Conservation (phyloP, 495 filamentous ascomycete species). For the Neohortaea acidophila region DNA sequence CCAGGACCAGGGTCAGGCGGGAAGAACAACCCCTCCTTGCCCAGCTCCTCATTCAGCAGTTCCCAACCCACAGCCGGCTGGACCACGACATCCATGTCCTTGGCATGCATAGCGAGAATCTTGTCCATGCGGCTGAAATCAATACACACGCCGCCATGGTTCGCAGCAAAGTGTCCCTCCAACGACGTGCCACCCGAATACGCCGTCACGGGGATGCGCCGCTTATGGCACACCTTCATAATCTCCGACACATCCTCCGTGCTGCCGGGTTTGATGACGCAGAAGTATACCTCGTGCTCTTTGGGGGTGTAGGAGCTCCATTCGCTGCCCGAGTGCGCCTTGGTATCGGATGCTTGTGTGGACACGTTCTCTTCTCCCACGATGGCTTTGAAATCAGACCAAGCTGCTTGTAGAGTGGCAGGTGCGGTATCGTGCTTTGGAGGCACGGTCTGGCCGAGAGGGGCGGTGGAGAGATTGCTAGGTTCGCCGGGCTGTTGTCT, state of each 20-base stretch:
- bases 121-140: slow-evolving; percentile 67
- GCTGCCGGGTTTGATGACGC: slow-evolving; percentile 22
- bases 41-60: slow-evolving; percentile 54
- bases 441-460: slow-evolving; percentile 42
- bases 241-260: slow-evolving; percentile 40
- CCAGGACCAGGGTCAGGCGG: slow-evolving; percentile 71
- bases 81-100: slow-evolving; percentile 67
- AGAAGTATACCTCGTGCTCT: slow-evolving; percentile 23
- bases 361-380: slow-evolving; percentile 76
- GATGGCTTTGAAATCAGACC: slow-evolving; percentile 77
- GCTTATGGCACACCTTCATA: slow-evolving; percentile 57
- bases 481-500: slow-evolving; percentile 41
- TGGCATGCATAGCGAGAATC: slow-evolving; percentile 52
- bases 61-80: slow-evolving; percentile 76
- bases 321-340: slow-evolving; percentile 63
- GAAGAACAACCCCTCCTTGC: slow-evolving; percentile 57
- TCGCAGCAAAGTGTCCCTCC: slow-evolving; percentile 69
- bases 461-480: slow-evolving; percentile 55
- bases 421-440: slow-evolving; percentile 56
- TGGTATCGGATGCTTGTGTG: slow-evolving; percentile 50
- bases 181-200: slow-evolving; percentile 65
- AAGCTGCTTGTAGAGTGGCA: slow-evolving; percentile 76
- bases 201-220: slow-evolving; percentile 57
- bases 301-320: slow-evolving; percentile 64
- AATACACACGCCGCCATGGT: slow-evolving; percentile 57